These are phyloP conservation scores for Backusella psychrophila DNA, from an alignment of 192 early-diverging fungal genomes.

Conservation along the genomic window DNA sequence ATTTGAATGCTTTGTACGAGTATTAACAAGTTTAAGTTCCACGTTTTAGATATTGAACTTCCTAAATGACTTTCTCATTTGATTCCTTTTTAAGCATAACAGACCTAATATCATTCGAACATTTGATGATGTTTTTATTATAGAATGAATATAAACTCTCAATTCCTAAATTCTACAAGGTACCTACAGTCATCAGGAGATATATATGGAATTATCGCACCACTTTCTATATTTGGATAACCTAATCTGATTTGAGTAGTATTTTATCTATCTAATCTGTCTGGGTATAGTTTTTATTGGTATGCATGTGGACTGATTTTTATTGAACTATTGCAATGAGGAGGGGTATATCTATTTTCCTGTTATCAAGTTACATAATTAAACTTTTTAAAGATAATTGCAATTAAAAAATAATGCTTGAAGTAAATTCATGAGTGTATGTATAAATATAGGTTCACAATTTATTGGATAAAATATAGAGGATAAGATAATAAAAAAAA, in stretches of 20 bases:
- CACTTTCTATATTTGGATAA: too few species aligned
- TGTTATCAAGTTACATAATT: too few species aligned
- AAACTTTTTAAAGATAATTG: too few species aligned
- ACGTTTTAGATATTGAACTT: not conserved
- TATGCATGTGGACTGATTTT: too few species aligned
- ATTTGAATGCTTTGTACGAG: not conserved
- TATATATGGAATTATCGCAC: too few species aligned
- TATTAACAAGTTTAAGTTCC: not conserved
- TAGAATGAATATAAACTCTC: not conserved
- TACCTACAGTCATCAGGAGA: not conserved
- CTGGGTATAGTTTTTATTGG: too few species aligned
- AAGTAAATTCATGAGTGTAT: not conserved
- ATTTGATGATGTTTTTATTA: not conserved
- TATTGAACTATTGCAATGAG: too few species aligned
- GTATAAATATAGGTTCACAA: not conserved
- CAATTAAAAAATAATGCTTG: too few species aligned
- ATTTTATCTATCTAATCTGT: too few species aligned
- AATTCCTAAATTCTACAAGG: not conserved
- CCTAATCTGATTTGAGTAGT: too few species aligned
- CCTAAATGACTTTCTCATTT: not conserved
- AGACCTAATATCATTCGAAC: not conserved
- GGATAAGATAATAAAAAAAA: not conserved
- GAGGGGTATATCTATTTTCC: too few species aligned
- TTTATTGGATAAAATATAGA: not conserved
- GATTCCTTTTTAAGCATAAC: not conserved